Percentiles rank a stretch among this genome's conserved stretches.
Conservation (phyloP, 2,329 filamentous ascomycete species). For the Aspergillus vadensis region DNA sequence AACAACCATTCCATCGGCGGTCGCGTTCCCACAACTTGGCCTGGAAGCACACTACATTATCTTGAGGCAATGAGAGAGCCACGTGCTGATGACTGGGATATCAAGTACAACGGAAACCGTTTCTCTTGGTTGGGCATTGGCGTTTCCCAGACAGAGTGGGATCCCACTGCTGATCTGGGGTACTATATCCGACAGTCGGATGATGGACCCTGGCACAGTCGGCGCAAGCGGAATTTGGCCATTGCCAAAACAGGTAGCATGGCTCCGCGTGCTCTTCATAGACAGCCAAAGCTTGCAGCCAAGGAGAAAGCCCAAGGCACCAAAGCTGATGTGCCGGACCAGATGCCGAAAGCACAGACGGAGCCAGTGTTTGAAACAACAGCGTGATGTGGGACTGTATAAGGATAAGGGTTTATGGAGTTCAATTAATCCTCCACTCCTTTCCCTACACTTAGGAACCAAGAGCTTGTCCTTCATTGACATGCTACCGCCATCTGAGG, state of each 20-base stretch:
- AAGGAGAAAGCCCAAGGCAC: background rate
- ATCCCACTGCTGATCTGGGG: constrained; percentile 18
- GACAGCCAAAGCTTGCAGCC: background rate
- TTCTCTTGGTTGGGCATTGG: constrained; percentile 28
- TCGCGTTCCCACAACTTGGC: constrained; percentile 23
- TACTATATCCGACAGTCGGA: constrained; percentile 29
- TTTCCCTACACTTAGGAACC: too few species aligned
- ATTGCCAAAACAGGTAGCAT: background rate
- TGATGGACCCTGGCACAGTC: constrained; percentile 14
- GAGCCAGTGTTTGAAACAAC: too few species aligned
- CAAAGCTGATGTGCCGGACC: too few species aligned
- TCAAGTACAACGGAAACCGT: constrained; percentile 17
- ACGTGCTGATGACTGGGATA: constrained; percentile 27
- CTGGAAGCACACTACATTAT: constrained; percentile 29
- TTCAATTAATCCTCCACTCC: too few species aligned
- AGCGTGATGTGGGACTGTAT: too few species aligned
- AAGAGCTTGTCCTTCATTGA: too few species aligned
- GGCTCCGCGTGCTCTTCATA: background rate
- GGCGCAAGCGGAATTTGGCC: constrained; percentile 9
- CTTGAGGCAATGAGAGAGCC: constrained; percentile 21
- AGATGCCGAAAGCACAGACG: too few species aligned
- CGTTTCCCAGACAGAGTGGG: constrained; percentile 19
- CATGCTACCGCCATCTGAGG: too few species aligned
- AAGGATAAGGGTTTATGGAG: too few species aligned
- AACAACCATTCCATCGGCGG: constrained; percentile 35